These are phyloP conservation scores for Pneumocystis wakefieldiae DNA, from an alignment of 1,139 yeast genomes.

Conservation along the genomic window DNA sequence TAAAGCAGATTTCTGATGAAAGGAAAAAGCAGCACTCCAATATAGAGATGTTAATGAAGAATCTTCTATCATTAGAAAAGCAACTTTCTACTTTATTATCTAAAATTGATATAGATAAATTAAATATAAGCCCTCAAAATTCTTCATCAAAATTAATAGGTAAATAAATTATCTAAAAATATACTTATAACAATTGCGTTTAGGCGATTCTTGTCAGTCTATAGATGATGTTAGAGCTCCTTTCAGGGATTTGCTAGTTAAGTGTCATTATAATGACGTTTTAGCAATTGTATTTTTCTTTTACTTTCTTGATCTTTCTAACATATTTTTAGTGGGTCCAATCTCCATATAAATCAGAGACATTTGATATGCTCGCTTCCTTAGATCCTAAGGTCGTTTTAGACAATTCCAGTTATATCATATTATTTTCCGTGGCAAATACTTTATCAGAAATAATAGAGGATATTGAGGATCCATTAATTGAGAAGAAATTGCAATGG, in stretches of 20 bases:
- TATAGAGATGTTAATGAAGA: not conserved
- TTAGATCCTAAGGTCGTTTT: not conserved
- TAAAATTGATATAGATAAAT: not conserved
- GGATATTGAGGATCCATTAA: not conserved
- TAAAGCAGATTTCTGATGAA: not conserved
- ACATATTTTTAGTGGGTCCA: not conserved
- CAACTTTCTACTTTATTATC: not conserved
- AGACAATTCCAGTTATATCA: not conserved
- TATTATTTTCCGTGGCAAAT: not conserved
- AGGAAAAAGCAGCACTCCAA: not conserved
- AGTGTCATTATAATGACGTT: not conserved
- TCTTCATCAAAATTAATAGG: not conserved
- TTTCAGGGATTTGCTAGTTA: not conserved
- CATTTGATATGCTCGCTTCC: not conserved
- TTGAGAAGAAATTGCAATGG: not conserved
- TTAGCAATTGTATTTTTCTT: not conserved
- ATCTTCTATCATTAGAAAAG: not conserved
- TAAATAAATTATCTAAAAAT: not conserved
- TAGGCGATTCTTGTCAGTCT: not conserved
- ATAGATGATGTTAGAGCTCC: not conserved
- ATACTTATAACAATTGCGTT: not conserved
- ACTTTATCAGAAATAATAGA: not conserved
- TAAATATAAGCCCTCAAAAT: not conserved
- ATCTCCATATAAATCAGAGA: not conserved
- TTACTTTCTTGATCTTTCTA: not conserved